Base-by-base conservation (phyloP, 1,284 basidiomycete genomes). In the Tylopilus orsonianus region DNA sequence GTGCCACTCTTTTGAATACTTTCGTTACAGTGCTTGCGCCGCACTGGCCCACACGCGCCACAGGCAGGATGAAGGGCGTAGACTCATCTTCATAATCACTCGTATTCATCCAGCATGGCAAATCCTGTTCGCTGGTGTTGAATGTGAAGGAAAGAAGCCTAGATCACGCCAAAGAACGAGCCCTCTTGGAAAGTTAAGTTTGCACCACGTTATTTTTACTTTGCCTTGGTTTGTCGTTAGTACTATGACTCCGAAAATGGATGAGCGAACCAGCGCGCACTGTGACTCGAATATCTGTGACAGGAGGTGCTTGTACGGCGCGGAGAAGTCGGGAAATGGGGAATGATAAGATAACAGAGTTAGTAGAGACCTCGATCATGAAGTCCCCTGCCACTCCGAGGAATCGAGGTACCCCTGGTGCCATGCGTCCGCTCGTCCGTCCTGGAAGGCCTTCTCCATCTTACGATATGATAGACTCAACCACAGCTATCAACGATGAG, bases 341-440 rank as follows among this genome's bases (percentile, higher is more conserved):
- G 35, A 10, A 36, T 39, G 59, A 62, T 60, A 64, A 60, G 59
- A 64, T 65, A 61, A 39, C 48, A 50, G 29, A 42, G 54, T 56
- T 46, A 30, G 26, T 35, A 45, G 52, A 46, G 37, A 24, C 46
- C 43, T 58, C 43, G 49, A 64, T 57, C 62, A 35, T n/a, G 23
- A 22, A 10, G 14, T 20, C 13, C 40, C 29, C 19, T 13, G 43
- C 36, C 41, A 38, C 44, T 61, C 60, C 64, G 63, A 61, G 64
- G 64, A 49, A 49, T 53, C 44, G 37, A 50, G 44, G 34, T 43
- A 41, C 14, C 19, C 46, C 16, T 27, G 30, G 36, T 46, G 53
- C n/a, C n/a, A n/a, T n/a, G 41, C 44, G 9, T 35, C 13, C 27
- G 19, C 19, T n/a, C 53, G 29, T 58, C 40, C 41, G 33, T 32